Conservation (phyloP, 768 basidiomycete genomes). For the Boletales sp. region DNA sequence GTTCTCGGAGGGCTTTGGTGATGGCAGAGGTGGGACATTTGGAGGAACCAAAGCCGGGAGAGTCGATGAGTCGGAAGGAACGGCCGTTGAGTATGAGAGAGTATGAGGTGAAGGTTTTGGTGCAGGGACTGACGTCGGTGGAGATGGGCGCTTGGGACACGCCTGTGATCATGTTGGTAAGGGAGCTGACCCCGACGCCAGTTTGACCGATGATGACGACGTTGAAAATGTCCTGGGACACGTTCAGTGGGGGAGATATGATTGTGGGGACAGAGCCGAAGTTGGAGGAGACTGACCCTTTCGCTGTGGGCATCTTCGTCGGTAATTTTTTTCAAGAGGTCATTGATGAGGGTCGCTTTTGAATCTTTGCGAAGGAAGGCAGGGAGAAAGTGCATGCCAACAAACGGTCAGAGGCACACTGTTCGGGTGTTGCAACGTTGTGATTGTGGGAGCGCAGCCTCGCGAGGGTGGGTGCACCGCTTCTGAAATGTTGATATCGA, state of each 20-base stretch:
- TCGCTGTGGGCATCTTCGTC: conserved; percentile 21
- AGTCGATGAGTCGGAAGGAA: conserved; percentile 28
- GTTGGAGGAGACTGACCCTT: conserved; percentile 15
- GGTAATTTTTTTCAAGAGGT: conserved; percentile 22
- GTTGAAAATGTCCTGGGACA: conserved; percentile 25
- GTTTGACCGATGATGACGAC: conserved; percentile 31
- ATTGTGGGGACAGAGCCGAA: neutral
- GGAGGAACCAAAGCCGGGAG: conserved; percentile 27
- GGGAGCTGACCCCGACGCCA: conserved; percentile 36
- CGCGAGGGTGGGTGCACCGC: conserved; percentile 9
- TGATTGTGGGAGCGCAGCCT: conserved; percentile 7
- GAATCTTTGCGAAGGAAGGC: conserved; percentile 27
- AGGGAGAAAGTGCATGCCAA: conserved; percentile 25
- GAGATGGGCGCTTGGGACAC: conserved; percentile 17
- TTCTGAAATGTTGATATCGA: conserved; percentile 7
- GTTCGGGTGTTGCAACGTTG: too few relatives aligned
- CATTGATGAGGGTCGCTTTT: conserved; percentile 18
- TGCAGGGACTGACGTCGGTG: conserved; percentile 29
- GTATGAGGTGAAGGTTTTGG: conserved; percentile 22
- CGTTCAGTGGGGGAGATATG: conserved; percentile 1
- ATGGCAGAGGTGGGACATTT: conserved; percentile 23
- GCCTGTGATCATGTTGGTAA: conserved; percentile 37
- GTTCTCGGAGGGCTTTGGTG: conserved; percentile 24
- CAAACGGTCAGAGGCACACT: neutral
- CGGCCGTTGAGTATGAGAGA: conserved; percentile 24